Evolutionary conservation across 305 asterid genomes (phyloP).

Genomic region (Rubia peregrina): DNA sequence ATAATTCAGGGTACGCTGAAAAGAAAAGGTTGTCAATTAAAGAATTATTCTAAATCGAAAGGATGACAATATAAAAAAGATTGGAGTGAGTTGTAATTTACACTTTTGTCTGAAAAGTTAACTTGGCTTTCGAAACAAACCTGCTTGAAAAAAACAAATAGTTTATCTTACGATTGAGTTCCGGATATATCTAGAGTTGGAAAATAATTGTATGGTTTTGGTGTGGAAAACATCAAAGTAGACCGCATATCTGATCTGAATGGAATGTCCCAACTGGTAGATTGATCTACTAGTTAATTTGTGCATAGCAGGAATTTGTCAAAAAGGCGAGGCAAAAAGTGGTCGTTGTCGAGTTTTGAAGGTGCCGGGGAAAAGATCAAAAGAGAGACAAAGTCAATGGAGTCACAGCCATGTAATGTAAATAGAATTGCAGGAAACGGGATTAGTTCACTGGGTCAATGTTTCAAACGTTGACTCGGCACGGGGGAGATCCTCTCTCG

Average conservation of each 20-base stretch:
- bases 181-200: no score
- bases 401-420: constrained; percentile 13
- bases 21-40: no score
- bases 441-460: constrained; percentile 20
- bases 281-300: not conserved
- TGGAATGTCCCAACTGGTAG: not conserved
- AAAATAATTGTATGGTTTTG: not conserved
- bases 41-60: no score
- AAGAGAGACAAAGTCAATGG: constrained; percentile 13
- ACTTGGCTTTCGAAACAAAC: no score
- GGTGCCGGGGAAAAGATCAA: not conserved
- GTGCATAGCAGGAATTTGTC: not conserved
- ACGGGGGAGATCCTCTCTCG: constrained; percentile 45
- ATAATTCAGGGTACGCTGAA: no score
- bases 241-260: not conserved
- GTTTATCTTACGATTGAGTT: no score
- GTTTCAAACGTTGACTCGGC: constrained; percentile 27
- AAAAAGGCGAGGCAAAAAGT: not conserved
- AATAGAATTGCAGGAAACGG: not conserved
- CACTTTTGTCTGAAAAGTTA: no score
- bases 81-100: no score
- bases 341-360: not conserved
- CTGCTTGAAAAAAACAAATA: no score
- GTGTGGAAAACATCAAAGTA: not conserved
- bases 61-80: no score